Conservation (phyloP, 1,139 yeast genomes). For the Yamadazyma membranifaciens region DNA sequence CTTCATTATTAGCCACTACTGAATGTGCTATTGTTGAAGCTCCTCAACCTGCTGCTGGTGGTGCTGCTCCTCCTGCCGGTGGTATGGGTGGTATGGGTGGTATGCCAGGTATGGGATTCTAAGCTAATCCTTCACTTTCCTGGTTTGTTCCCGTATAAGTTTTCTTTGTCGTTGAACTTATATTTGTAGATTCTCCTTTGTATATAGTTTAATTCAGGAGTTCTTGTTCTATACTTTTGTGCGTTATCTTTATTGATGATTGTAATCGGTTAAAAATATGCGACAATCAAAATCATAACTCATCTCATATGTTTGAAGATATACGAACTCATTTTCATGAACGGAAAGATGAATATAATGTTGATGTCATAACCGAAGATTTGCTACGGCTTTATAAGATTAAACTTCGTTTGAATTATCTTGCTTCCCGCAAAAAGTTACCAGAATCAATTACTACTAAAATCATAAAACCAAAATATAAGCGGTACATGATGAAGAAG, state of each 20-base stretch:
- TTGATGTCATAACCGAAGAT: not conserved
- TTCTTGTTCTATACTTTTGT: not conserved
- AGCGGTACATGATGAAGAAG: conserved; percentile 4
- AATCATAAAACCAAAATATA: conserved; percentile 6
- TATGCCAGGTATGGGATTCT: conserved; percentile 21
- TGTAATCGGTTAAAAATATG: no score
- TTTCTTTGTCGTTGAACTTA: no score
- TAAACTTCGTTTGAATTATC: not conserved
- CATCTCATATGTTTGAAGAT: conserved; percentile 7
- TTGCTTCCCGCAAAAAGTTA: not conserved
- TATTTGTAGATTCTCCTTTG: not conserved
- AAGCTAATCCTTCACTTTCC: conserved; percentile 2
- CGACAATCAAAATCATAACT: no score
- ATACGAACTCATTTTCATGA: conserved; percentile 2
- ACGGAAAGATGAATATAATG: not conserved
- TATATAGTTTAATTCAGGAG: not conserved
- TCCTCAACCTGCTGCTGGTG: conserved; percentile 82
- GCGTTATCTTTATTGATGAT: no score
- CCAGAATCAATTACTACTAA: not conserved
- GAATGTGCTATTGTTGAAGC: conserved; percentile 99
- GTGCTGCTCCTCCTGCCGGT: conserved; percentile 60
- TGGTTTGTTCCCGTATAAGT: not conserved
- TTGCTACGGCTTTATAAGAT: conserved; percentile 7
- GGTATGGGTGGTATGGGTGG: conserved; percentile 51
- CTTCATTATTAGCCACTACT: conserved; percentile 95